Percentiles rank a stretch among this genome's conserved stretches.
Evolutionary conservation across 768 basidiomycete species (phyloP).

Genomic region (Ramaria rubella): DNA sequence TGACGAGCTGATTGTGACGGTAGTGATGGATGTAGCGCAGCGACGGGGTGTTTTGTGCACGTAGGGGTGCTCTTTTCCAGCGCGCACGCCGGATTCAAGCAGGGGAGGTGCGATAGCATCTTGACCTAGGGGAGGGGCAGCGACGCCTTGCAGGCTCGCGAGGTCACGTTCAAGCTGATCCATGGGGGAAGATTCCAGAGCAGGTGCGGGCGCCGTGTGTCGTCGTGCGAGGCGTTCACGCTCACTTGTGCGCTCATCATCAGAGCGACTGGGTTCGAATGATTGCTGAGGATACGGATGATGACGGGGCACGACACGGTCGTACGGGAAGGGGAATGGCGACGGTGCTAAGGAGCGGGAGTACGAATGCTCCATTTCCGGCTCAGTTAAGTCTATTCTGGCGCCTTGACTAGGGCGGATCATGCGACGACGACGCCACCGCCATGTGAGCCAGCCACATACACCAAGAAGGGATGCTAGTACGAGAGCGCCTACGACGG

Average conservation of each 20-base stretch:
- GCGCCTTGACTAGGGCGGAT: background rate
- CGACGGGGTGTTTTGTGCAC: background rate
- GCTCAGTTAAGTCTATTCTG: slow-evolving; percentile 3
- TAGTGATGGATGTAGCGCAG: background rate
- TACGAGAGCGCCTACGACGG: background rate
- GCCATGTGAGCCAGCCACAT: background rate
- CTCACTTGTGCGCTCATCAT: background rate
- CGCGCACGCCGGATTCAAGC: background rate
- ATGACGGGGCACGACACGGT: slow-evolving; percentile 2
- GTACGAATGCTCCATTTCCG: background rate
- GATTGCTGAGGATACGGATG: background rate
- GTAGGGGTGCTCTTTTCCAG: background rate
- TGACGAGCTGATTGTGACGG: background rate
- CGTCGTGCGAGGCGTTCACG: background rate
- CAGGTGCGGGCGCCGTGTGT: background rate
- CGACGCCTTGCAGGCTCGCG: slow-evolving; percentile 1
- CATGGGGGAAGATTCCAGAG: background rate
- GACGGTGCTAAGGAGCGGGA: background rate
- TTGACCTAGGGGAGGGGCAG: background rate
- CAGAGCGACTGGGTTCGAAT: background rate
- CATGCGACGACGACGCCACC: background rate
- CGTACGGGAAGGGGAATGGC: slow-evolving; percentile 3
- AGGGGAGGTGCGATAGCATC: background rate
- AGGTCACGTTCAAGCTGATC: slow-evolving; percentile 8
- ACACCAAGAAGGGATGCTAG: background rate